Conservation (phyloP, 257 asterid species). For the Przewalskia tangutica region DNA sequence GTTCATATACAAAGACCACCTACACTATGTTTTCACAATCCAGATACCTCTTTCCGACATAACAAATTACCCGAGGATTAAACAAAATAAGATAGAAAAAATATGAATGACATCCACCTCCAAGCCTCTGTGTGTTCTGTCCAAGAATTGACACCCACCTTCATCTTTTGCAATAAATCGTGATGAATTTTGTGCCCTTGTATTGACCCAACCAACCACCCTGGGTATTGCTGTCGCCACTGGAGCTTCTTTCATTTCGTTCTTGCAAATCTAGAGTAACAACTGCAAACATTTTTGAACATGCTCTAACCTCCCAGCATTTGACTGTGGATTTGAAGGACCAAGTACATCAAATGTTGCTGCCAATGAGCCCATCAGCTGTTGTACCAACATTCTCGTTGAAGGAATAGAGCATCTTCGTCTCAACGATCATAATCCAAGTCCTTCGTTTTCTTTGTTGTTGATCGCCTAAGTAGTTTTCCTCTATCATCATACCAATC, state of each 20-base stretch:
- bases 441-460: slow-evolving; percentile 19
- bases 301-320: background rate
- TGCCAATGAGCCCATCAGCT: background rate
- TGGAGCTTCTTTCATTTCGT: background rate
- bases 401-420: background rate
- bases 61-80: background rate
- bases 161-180: background rate
- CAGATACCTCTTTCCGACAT: background rate
- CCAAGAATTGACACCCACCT: background rate
- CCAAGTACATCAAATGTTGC: background rate
- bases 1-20: background rate
- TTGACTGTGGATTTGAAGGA: background rate
- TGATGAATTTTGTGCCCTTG: background rate
- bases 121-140: background rate
- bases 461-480: slow-evolving; percentile 35
- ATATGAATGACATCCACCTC: background rate
- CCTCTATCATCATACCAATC: slow-evolving; percentile 64
- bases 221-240: background rate
- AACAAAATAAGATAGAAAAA: too few relatives aligned
- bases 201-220: background rate
- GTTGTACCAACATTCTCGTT: background rate
- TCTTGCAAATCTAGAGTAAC: background rate
- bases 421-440: slow-evolving; percentile 32
- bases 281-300: background rate
- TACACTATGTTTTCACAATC: background rate